Evolutionary conservation across 2,329 filamentous ascomycete species (phyloP).

Genomic region (Ceratocystis harringtonii): DNA sequence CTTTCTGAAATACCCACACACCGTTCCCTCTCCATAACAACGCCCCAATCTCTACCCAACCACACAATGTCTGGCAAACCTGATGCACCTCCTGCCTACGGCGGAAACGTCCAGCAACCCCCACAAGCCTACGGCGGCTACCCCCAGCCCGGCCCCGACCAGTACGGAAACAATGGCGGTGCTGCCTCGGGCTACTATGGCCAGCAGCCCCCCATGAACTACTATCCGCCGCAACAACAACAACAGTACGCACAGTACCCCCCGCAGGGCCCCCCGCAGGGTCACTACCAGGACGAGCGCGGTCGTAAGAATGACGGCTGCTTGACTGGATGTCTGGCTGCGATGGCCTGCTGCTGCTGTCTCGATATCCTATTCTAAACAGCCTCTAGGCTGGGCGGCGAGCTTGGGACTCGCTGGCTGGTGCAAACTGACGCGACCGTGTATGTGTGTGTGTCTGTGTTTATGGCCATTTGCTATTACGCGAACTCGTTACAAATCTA

Average conservation of each 20-base stretch:
- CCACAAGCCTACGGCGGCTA: slow-evolving; percentile 33
- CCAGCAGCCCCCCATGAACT: slow-evolving; percentile 20
- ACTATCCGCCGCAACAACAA: slow-evolving; percentile 26
- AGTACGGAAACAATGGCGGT: slow-evolving; percentile 4
- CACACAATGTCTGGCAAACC: slow-evolving; percentile 9
- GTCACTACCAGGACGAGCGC: slow-evolving; percentile 24
- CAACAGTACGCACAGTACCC: slow-evolving; percentile 12
- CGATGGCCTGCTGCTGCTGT: slow-evolving; percentile 44
- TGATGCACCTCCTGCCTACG: slow-evolving; percentile 34
- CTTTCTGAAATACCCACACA: background rate
- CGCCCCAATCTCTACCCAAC: background rate
- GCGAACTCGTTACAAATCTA: background rate
- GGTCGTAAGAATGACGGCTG: slow-evolving; percentile 24
- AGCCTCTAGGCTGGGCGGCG: background rate
- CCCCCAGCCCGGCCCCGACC: slow-evolving; percentile 22
- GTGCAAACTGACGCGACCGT: background rate
- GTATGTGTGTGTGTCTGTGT: background rate
- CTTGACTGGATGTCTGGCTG: slow-evolving; percentile 34
- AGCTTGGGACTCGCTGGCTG: background rate
- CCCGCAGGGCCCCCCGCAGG: slow-evolving; percentile 25
- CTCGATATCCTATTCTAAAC: slow-evolving; percentile 40
- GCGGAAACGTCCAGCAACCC: slow-evolving; percentile 26
- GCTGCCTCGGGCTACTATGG: slow-evolving; percentile 9
- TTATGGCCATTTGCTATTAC: background rate
- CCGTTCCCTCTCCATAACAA: background rate